phyloP scores from a whole-genome alignment of 2,329 filamentous ascomycete genomes.

The Talaromyces sp. region DNA sequence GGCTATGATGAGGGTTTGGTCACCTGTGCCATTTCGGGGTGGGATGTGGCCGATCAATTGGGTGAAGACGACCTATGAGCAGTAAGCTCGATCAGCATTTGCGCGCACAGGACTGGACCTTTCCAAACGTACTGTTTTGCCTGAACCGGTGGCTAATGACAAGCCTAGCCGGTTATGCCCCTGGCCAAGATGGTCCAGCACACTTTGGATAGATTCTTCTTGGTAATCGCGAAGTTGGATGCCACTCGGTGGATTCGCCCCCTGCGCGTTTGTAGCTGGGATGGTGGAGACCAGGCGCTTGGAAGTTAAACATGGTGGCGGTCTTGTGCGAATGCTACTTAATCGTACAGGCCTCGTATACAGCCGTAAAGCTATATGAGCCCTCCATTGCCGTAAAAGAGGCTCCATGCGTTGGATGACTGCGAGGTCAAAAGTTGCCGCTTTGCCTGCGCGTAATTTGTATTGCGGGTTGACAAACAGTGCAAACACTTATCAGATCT shows the following conservation, averaged over 20 bases:
- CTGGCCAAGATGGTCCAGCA: constrained; percentile 61
- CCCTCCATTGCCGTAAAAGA: constrained; percentile 21
- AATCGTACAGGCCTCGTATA: constrained; percentile 10
- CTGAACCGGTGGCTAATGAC: constrained; percentile 80
- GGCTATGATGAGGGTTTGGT: constrained; percentile 82
- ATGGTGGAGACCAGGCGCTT: constrained; percentile 21
- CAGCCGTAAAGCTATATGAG: constrained; percentile 16
- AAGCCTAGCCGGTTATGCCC: constrained; percentile 78
- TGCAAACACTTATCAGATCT: constrained; percentile 32
- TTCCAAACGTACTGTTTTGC: constrained; percentile 65
- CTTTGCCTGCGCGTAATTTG: neutral
- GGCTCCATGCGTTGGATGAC: constrained; percentile 24
- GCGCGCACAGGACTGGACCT: neutral
- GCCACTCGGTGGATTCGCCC: constrained; percentile 14
- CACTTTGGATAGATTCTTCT: constrained; percentile 82
- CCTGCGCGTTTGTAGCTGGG: neutral
- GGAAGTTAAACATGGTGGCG: constrained; percentile 22
- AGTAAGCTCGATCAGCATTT: neutral
- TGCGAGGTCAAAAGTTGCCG: neutral
- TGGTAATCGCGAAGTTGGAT: constrained; percentile 77
- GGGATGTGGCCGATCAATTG: constrained; percentile 78
- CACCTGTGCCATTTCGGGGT: constrained; percentile 51
- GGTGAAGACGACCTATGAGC: constrained; percentile 78
- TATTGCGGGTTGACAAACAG: constrained; percentile 25
- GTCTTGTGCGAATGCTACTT: constrained; percentile 15